Conservation (phyloP, 768 basidiomycete genomes). For the Rickenella mellea region DNA sequence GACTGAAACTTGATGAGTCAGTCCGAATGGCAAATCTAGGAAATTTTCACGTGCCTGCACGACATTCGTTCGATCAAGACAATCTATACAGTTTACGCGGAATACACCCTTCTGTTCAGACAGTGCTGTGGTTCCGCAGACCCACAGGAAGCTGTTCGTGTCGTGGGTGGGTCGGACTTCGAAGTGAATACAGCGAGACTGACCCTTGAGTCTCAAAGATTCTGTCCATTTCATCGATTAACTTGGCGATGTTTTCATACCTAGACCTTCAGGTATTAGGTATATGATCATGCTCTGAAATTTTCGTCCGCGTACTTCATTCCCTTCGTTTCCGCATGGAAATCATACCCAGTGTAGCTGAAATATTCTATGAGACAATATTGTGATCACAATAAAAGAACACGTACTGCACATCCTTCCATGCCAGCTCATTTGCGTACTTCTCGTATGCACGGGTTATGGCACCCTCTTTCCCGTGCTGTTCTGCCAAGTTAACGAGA, state of each 20-base stretch:
- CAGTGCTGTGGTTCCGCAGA: slow-evolving; percentile 57
- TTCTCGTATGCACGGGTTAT: slow-evolving; percentile 75
- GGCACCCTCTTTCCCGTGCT: slow-evolving; percentile 76
- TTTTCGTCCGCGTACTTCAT: slow-evolving; percentile 61
- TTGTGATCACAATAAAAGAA: not conserved
- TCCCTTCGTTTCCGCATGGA: slow-evolving; percentile 86
- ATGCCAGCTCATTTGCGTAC: slow-evolving; percentile 46
- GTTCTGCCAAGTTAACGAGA: slow-evolving; percentile 85
- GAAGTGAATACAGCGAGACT: slow-evolving; percentile 7
- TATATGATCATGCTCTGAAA: not conserved
- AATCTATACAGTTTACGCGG: slow-evolving; percentile 93
- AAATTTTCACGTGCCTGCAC: slow-evolving; percentile 51
- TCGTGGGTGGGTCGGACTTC: not conserved
- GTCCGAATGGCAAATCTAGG: not conserved
- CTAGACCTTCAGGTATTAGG: slow-evolving; percentile 23
- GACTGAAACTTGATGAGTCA: slow-evolving; percentile 40
- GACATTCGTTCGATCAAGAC: slow-evolving; percentile 90
- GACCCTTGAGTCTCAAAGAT: slow-evolving; percentile 78
- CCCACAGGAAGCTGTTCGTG: slow-evolving; percentile 65
- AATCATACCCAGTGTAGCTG: slow-evolving; percentile 83
- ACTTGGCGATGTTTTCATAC: slow-evolving; percentile 83
- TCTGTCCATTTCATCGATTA: slow-evolving; percentile 61
- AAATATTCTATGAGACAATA: not conserved
- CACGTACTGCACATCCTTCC: slow-evolving; percentile 48
- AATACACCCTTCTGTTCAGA: slow-evolving; percentile 82